Conservation (phyloP, 2,329 filamentous ascomycete genomes). For the Zymoseptoria pseudotritici region DNA sequence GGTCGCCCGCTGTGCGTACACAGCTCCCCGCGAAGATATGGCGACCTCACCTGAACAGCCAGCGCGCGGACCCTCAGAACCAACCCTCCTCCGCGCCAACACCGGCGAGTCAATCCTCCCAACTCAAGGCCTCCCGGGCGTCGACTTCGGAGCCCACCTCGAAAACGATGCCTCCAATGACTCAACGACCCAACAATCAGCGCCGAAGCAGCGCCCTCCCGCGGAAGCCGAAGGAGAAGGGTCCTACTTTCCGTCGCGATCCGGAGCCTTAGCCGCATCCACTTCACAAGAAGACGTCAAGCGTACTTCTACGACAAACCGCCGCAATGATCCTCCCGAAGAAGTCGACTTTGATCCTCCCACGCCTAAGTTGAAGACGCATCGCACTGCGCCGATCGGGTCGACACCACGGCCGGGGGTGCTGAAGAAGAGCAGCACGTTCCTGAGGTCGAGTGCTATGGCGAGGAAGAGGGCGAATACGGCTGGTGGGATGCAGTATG, state of each 20-base stretch:
- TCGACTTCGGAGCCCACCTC: conserved; percentile 14
- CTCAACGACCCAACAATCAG: background rate
- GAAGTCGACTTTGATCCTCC: background rate
- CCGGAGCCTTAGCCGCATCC: conserved; percentile 1
- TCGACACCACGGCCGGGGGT: conserved; percentile 7
- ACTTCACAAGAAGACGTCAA: conserved; percentile 2
- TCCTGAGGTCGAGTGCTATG: conserved; percentile 7
- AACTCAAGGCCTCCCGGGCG: conserved; percentile 9
- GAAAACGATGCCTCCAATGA: background rate
- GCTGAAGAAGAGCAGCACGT: conserved; percentile 14
- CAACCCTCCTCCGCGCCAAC: conserved; percentile 8
- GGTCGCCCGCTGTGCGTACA: background rate
- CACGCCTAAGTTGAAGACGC: conserved; percentile 8
- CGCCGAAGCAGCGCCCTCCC: background rate
- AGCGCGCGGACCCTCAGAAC: background rate
- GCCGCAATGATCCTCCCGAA: background rate
- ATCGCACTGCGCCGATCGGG: conserved; percentile 12
- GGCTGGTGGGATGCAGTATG: conserved; percentile 11
- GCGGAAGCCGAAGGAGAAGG: background rate
- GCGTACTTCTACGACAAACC: conserved; percentile 6
- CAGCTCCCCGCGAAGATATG: background rate
- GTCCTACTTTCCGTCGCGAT: conserved; percentile 5
- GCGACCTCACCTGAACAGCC: background rate
- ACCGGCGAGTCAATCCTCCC: conserved; percentile 11
- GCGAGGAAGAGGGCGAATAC: background rate